Evolutionary conservation across 2,329 filamentous ascomycete genomes (phyloP).

Genomic region (Aspergillus luchuensis): DNA sequence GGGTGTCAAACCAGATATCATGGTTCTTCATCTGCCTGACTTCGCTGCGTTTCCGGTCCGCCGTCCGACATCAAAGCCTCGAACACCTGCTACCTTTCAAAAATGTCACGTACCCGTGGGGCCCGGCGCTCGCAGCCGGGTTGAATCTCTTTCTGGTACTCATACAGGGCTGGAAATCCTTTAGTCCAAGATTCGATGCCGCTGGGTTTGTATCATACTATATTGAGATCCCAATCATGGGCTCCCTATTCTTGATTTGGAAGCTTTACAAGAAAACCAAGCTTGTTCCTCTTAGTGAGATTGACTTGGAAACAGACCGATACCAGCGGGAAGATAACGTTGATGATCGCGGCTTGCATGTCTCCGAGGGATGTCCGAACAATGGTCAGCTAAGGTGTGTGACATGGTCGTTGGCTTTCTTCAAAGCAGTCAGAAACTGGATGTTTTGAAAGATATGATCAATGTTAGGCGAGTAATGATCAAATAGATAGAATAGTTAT

Average conservation of each 20-base stretch:
- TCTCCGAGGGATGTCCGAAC: no score
- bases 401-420: no score
- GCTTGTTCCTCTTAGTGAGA: slow-evolving; percentile 49
- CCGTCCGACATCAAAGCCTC: slow-evolving; percentile 59
- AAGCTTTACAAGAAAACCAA: slow-evolving; percentile 54
- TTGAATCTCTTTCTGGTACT: slow-evolving; percentile 63
- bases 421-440: no score
- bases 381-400: no score
- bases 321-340: slow-evolving; percentile 20
- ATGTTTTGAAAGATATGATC: no score
- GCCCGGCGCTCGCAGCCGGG: slow-evolving; percentile 59
- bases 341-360: no score
- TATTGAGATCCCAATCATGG: slow-evolving; percentile 63
- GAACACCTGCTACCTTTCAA: slow-evolving; percentile 64
- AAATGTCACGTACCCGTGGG: slow-evolving; percentile 68
- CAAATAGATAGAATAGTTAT: no score
- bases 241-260: slow-evolving; percentile 59
- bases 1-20: slow-evolving; percentile 67
- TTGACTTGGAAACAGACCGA: slow-evolving; percentile 57
- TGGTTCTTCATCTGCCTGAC: slow-evolving; percentile 66
- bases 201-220: slow-evolving; percentile 67
- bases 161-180: slow-evolving; percentile 62
- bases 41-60: slow-evolving; percentile 64
- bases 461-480: no score
- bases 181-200: slow-evolving; percentile 59